Percentiles rank a stretch among this genome's conserved stretches.
Conservation (phyloP, 768 basidiomycete genomes). For the Coprinellus micaceus region DNA sequence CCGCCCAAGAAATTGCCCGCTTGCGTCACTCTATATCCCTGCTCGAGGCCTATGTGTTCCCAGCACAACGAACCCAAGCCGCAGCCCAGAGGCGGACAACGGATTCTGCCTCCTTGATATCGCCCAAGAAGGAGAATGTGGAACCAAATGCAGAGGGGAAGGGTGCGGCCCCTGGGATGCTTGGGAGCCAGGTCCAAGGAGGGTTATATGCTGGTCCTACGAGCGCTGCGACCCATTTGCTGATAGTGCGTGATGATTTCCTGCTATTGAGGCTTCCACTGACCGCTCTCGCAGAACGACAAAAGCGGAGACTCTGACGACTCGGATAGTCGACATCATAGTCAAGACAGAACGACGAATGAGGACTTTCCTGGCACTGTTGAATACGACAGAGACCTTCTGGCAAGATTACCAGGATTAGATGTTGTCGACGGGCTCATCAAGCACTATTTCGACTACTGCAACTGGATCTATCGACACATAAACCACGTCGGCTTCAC, state of each 20-base stretch:
- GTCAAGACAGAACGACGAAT: constrained; percentile 44
- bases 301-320: constrained; percentile 48
- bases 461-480: constrained; percentile 85
- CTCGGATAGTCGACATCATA: constrained; percentile 47
- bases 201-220: constrained; percentile 81
- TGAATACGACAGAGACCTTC: constrained; percentile 72
- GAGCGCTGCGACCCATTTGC: constrained; percentile 65
- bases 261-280: constrained; percentile 17
- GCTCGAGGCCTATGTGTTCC: constrained; percentile 58
- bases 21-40: constrained; percentile 66
- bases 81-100: constrained; percentile 33
- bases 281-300: constrained; percentile 32
- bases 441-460: constrained; percentile 77
- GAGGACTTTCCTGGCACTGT: constrained; percentile 44
- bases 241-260: constrained; percentile 43
- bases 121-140: constrained; percentile 53
- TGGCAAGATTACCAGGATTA: constrained; percentile 59
- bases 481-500: constrained; percentile 62
- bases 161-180: constrained; percentile 56
- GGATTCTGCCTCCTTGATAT: constrained; percentile 32
- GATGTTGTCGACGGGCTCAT: constrained; percentile 72
- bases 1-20: constrained; percentile 62
- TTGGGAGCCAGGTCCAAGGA: constrained; percentile 60
- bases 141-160: constrained; percentile 45
- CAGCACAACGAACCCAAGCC: constrained; percentile 35